phyloP scores from a whole-genome alignment of 2,329 filamentous ascomycete genomes.

The Cladosporium austrohemisphaericum region DNA sequence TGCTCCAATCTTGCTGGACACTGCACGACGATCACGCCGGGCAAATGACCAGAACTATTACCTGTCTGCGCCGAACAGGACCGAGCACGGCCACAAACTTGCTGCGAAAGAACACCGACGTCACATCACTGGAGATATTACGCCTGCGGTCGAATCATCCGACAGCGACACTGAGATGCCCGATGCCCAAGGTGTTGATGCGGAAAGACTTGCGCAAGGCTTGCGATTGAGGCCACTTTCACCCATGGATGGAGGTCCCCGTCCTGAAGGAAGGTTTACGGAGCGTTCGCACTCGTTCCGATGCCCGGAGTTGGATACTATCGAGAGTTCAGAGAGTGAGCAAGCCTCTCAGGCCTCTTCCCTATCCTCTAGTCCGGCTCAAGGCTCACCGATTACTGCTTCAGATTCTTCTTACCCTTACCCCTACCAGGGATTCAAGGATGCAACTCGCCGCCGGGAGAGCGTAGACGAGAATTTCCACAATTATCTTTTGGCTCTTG shows the following conservation, averaged over 20 bases:
- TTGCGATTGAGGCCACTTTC: conserved; percentile 24
- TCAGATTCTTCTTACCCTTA: conserved; percentile 44
- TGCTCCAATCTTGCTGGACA: conserved; percentile 77
- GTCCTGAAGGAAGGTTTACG: conserved; percentile 29
- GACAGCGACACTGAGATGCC: conserved; percentile 12
- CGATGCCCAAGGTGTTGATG: conserved; percentile 8
- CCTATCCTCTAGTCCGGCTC: conserved; percentile 36
- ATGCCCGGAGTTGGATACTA: conserved; percentile 58
- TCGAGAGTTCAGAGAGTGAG: conserved; percentile 55
- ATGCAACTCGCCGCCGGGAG: conserved; percentile 55
- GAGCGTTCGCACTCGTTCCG: conserved; percentile 52
- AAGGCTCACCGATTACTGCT: conserved; percentile 40
- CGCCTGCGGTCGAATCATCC: conserved; percentile 14
- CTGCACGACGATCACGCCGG: conserved; percentile 66
- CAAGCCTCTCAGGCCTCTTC: conserved; percentile 42
- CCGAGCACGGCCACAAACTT: conserved; percentile 46
- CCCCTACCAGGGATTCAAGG: conserved; percentile 35
- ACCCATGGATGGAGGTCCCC: conserved; percentile 34
- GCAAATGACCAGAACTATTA: conserved; percentile 62
- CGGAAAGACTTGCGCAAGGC: conserved; percentile 2
- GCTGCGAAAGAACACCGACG: conserved; percentile 31
- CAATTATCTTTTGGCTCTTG: conserved; percentile 73
- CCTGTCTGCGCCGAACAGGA: conserved; percentile 64
- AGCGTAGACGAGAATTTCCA: conserved; percentile 73
- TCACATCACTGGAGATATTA: conserved; percentile 25